Percentiles rank a stretch among this genome's conserved stretches.
Evolutionary conservation across 2,329 filamentous ascomycete genomes (phyloP).

Genomic region (Emmonsiellopsis sp.): DNA sequence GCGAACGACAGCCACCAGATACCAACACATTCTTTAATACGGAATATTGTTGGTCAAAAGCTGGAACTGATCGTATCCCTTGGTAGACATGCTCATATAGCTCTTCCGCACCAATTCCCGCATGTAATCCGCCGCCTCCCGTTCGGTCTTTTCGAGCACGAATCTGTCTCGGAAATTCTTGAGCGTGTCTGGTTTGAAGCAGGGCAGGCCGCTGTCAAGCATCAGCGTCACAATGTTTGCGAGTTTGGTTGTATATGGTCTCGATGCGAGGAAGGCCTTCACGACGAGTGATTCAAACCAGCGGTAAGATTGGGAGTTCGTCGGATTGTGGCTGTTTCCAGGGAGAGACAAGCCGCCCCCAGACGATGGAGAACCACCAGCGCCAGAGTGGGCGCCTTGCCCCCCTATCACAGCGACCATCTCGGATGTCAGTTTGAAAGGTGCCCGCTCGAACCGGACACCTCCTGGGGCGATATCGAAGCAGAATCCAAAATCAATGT

Average conservation of each 20-base stretch:
- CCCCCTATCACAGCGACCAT: constrained; percentile 99
- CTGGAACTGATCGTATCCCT: constrained; percentile 97
- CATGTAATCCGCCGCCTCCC: constrained; percentile 93
- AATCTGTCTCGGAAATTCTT: constrained; percentile 88
- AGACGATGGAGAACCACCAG: constrained; percentile 13
- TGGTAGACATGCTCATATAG: constrained; percentile 81
- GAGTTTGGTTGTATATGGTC: constrained; percentile 81
- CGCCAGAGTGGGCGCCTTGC: constrained; percentile 19
- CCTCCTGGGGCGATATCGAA: constrained; percentile 97
- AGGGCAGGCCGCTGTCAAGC: constrained; percentile 91
- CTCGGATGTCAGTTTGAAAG: constrained; percentile 94
- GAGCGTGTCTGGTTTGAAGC: constrained; percentile 94
- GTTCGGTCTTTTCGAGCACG: constrained; percentile 80
- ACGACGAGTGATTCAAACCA: constrained; percentile 96
- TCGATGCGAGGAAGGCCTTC: constrained; percentile 83
- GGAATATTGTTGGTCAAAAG: constrained; percentile 94
- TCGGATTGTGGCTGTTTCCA: constrained; percentile 33
- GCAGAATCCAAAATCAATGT: constrained; percentile 99
- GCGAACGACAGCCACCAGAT: background rate
- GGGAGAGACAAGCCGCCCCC: constrained; percentile 18
- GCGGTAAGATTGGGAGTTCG: constrained; percentile 76
- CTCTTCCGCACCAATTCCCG: constrained; percentile 81
- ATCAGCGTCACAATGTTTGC: constrained; percentile 85
- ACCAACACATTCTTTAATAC: constrained; percentile 46
- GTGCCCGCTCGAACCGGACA: constrained; percentile 93